These are phyloP conservation scores for Schwanniomyces polymorphus DNA, from an alignment of 805 yeast species.

Conservation along the genomic window DNA sequence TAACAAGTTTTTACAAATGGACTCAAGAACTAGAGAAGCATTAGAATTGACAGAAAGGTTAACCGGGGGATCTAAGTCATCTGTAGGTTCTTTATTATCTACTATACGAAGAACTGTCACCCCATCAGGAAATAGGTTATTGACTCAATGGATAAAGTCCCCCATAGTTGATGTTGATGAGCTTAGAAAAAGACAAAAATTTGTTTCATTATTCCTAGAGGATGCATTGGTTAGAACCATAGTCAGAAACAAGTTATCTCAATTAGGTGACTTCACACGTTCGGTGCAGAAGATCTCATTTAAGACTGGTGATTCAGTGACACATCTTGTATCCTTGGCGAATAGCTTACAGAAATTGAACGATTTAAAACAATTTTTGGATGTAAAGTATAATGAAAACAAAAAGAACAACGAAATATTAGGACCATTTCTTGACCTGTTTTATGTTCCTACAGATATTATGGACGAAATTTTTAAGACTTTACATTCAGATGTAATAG, in stretches of 20 bases:
- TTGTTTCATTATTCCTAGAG: slow-evolving; percentile 30
- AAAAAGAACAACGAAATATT: slow-evolving; percentile 21
- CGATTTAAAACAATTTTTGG: slow-evolving; percentile 17
- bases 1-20: slow-evolving; percentile 67
- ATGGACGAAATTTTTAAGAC: slow-evolving; percentile 41
- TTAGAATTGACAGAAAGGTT: slow-evolving; percentile 66
- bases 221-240: slow-evolving; percentile 17
- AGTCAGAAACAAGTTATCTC: slow-evolving; percentile 37
- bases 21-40: slow-evolving; percentile 74
- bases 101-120: slow-evolving; percentile 75
- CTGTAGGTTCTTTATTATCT: slow-evolving; percentile 70
- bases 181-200: slow-evolving; percentile 50
- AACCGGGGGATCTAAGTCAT: slow-evolving; percentile 45
- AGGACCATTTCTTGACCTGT: slow-evolving; percentile 18
- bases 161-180: slow-evolving; percentile 66
- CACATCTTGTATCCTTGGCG: slow-evolving; percentile 29
- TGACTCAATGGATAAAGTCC: slow-evolving; percentile 78
- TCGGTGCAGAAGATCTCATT: slow-evolving; percentile 53
- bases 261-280: slow-evolving; percentile 58
- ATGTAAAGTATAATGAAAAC: slow-evolving; percentile 11
- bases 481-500: slow-evolving; percentile 20
- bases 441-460: slow-evolving; percentile 40
- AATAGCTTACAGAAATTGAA: slow-evolving; percentile 27
- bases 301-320: slow-evolving; percentile 31
- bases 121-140: slow-evolving; percentile 74